These are phyloP conservation scores for Sicyos baderoa DNA, from an alignment of 306 rosid genomes.

Conservation along the genomic window DNA sequence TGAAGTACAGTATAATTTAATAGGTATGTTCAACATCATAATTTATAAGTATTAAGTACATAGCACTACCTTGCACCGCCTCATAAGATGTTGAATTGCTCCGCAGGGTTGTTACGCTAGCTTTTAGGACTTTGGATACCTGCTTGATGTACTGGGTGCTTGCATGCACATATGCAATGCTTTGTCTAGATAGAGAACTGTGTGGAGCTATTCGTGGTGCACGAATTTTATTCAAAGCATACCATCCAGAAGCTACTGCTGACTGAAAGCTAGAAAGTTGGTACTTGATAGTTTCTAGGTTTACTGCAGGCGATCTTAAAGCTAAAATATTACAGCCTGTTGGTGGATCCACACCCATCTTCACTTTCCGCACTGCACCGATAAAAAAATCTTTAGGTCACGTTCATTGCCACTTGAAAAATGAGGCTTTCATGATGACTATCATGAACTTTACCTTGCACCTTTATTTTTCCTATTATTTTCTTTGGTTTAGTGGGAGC, in stretches of 20 bases:
- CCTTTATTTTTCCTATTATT: conserved; percentile 86
- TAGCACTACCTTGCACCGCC: conserved; percentile 67
- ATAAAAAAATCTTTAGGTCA: conserved; percentile 21
- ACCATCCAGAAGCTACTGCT: conserved; percentile 70
- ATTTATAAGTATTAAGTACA: background rate
- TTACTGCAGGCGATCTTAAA: conserved; percentile 42
- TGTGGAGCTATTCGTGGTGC: conserved; percentile 63
- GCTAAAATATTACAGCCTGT: conserved; percentile 76
- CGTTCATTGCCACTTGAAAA: conserved; percentile 8
- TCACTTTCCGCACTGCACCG: conserved; percentile 81
- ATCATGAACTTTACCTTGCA: conserved; percentile 64
- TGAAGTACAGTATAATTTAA: background rate
- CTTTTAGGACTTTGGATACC: conserved; percentile 82
- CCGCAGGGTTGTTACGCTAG: conserved; percentile 76
- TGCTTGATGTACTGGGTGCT: conserved; percentile 81
- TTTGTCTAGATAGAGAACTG: conserved; percentile 70
- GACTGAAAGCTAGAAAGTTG: conserved; percentile 60
- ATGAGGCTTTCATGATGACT: conserved; percentile 16
- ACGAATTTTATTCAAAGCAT: conserved; percentile 49
- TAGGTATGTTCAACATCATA: background rate
- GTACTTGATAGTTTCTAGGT: conserved; percentile 46
- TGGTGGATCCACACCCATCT: conserved; percentile 69
- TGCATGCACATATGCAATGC: conserved; percentile 90
- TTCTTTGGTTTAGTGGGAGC: conserved; percentile 82
- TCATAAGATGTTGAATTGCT: conserved; percentile 78